Base-by-base conservation (phyloP, 805 yeast species). In the Ascoidea rubescens region DNA sequence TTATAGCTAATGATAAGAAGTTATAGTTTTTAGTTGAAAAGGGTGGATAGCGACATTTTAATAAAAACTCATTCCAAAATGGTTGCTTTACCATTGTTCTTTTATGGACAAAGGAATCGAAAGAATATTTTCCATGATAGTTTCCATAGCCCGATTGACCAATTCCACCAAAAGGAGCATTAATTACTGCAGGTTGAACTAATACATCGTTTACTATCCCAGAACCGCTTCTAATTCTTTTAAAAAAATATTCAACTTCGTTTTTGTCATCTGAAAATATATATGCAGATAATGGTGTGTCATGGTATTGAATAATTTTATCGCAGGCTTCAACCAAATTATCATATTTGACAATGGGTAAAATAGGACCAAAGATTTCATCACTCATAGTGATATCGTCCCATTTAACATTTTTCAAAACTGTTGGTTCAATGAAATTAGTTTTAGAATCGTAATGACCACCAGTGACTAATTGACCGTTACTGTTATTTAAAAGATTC, bases 141-240 rank as follows among this genome's bases (percentile, higher is more conserved):
- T 74, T 68, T 8, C 97, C 97, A 53, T 71, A 69, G 1, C 98
- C 98, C 0, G 96, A 87, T 14, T 63, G 63, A 12, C 97, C 96
- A 52, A 90, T 69, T 30, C 98, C 98, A 42, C 98, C 98, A 67
- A 90, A 91, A 31, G 97, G 97, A 3, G 87, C 78, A 49, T 73
- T 72, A 5, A 72, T 54, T 51, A 84, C 72, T 0, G 79, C 90
- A 47, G 78, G 87, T 56, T 88, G 95, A 60, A 86, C 55, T 49
- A 87, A 50, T 0, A 81, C 73, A 57, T 89, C 96, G 62, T 88
- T 87, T 55, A 86, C 69, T 48, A 79, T 64, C 12, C 80, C 70
- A 4, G 78, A 84, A 31, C 96, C 96, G 0, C 93, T 82, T 61
- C 95, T 75, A 30, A 87, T 68, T 7, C 70, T 60, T 4, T 67